A percentile compares a stretch with the other conserved stretches of the same genome.
Evolutionary conservation across 306 rosid species (phyloP).

Genomic region (Cercis canadensis): DNA sequence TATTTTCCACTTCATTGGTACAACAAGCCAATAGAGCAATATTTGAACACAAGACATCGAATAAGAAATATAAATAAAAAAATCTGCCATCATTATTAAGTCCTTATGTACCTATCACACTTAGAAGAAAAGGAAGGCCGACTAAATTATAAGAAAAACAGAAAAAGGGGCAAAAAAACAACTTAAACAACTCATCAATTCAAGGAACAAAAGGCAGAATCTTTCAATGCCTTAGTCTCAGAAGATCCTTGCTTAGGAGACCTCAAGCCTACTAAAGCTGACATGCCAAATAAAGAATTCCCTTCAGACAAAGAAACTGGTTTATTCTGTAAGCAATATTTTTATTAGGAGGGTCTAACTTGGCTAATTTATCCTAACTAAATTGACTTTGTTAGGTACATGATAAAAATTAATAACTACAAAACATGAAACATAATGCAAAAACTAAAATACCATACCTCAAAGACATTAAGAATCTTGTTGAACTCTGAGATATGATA

Average conservation of each 20-base stretch:
- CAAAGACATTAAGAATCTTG: constrained; percentile 63
- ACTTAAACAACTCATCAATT: neutral
- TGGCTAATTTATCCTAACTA: constrained; percentile 15
- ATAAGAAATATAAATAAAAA: neutral
- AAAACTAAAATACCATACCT: constrained; percentile 52
- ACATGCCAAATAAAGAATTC: neutral
- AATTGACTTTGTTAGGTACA: constrained; percentile 11
- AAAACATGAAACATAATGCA: constrained; percentile 9
- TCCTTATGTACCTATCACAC: too few relatives aligned
- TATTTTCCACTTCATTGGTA: constrained; percentile 1
- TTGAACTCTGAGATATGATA: constrained; percentile 81
- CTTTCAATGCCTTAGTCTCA: neutral
- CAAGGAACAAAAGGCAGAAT: constrained; percentile 17
- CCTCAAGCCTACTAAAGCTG: neutral
- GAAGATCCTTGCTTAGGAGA: constrained; percentile 9
- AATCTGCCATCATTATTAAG: neutral
- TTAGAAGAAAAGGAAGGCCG: too few relatives aligned
- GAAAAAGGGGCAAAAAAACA: too few relatives aligned
- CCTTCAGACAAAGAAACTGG: neutral
- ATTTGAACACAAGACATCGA: too few relatives aligned
- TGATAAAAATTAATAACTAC: constrained; percentile 10
- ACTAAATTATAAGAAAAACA: too few relatives aligned
- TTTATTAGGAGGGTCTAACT: neutral
- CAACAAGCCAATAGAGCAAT: neutral
- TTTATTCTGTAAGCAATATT: neutral